phyloP scores from a whole-genome alignment of 2,329 filamentous ascomycete genomes.

The Penicillium capsulatum region DNA sequence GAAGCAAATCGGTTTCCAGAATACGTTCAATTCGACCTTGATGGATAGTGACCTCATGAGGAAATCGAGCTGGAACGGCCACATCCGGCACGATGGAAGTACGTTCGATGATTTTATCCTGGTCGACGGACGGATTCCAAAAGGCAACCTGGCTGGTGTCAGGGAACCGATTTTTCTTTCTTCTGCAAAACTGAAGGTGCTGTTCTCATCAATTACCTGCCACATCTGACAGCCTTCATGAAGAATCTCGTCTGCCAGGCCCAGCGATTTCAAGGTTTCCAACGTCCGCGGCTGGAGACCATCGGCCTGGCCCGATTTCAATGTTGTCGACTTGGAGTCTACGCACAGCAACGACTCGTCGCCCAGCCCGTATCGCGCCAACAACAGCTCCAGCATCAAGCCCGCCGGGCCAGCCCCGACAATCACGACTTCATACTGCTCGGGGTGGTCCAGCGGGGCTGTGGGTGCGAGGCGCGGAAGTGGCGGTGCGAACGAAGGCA shows the following conservation, averaged over 20 bases:
- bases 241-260: conserved; percentile 39
- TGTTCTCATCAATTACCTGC: conserved; percentile 46
- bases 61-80: conserved; percentile 66
- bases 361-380: conserved; percentile 43
- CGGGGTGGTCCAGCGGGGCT: conserved; percentile 15
- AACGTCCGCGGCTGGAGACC: conserved; percentile 43
- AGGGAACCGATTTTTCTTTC: no score
- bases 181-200: no score
- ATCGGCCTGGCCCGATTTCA: conserved; percentile 44
- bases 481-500: conserved; percentile 39
- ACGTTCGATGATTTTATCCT: conserved; percentile 53
- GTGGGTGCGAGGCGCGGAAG: conserved; percentile 33
- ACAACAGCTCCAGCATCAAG: conserved; percentile 40
- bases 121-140: conserved; percentile 59
- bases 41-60: conserved; percentile 66
- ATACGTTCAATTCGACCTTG: conserved; percentile 68
- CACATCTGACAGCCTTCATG: conserved; percentile 42
- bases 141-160: conserved; percentile 50
- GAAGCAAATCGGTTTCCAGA: conserved; percentile 62
- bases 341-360: conserved; percentile 42
- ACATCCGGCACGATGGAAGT: conserved; percentile 52
- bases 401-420: conserved; percentile 44
- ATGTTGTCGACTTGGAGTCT: conserved; percentile 38
- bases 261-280: conserved; percentile 43
- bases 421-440: conserved; percentile 43